Conservation (phyloP, 768 basidiomycete species). For the Gautieria morchelliformis region DNA sequence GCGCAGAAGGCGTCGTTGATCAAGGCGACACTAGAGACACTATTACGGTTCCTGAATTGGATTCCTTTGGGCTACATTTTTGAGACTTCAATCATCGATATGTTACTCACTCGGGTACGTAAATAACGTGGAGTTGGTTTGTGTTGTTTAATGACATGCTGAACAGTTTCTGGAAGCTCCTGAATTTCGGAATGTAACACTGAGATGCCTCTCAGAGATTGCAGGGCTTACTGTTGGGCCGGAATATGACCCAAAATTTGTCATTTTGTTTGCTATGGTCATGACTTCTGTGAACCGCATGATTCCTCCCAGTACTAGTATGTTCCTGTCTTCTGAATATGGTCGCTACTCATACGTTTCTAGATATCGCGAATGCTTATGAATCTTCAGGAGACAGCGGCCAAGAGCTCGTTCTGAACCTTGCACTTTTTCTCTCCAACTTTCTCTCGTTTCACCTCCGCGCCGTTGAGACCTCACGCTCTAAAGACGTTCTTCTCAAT, state of each 20-base stretch:
- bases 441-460: conserved; percentile 91
- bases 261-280: conserved; percentile 94
- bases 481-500: conserved; percentile 89
- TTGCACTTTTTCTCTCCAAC: conserved; percentile 94
- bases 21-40: conserved; percentile 88
- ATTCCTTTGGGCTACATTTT: conserved; percentile 99
- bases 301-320: conserved; percentile 85
- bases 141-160: not conserved
- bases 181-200: conserved; percentile 93
- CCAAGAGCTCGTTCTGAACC: conserved; percentile 94
- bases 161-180: conserved; percentile 88
- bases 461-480: conserved; percentile 83
- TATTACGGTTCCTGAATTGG: conserved; percentile 96
- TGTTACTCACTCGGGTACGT: conserved; percentile 82
- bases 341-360: not conserved
- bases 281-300: conserved; percentile 96
- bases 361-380: conserved; percentile 84
- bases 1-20: conserved; percentile 94
- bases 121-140: too few species aligned
- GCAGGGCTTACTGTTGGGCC: conserved; percentile 89
- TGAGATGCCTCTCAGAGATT: conserved; percentile 95
- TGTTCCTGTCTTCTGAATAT: not conserved
- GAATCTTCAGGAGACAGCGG: conserved; percentile 82
- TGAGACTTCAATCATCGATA: conserved; percentile 94
- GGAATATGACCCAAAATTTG: conserved; percentile 97